Evolutionary conservation across 1,284 basidiomycete genomes (phyloP).

Genomic region (Trichosporon sp.): DNA sequence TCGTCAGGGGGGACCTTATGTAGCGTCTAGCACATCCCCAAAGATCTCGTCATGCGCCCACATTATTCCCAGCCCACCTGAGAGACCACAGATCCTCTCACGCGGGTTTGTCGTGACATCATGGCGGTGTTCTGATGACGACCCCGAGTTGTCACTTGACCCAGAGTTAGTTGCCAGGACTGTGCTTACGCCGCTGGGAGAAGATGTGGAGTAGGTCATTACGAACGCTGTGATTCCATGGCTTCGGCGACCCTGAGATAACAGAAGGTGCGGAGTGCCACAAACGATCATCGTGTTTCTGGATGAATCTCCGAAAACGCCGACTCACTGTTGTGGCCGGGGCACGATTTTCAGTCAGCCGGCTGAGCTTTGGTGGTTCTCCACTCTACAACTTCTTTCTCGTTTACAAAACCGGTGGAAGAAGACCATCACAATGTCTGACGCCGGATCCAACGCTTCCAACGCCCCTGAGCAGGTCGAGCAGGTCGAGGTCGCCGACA

Average conservation of each 20-base stretch:
- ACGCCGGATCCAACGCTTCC: constrained; percentile 89
- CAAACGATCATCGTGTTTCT: neutral
- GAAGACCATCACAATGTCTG: constrained; percentile 77
- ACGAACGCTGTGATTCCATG: too few relatives aligned
- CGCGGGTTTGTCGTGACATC: neutral
- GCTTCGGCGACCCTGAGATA: neutral
- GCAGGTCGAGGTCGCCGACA: constrained; percentile 78
- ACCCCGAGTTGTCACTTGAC: neutral
- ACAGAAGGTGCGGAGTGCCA: neutral
- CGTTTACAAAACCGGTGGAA: constrained; percentile 44
- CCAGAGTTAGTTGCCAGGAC: neutral
- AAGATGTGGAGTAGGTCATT: too few relatives aligned
- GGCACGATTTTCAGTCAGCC: neutral
- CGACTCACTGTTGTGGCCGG: neutral
- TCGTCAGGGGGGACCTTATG: neutral
- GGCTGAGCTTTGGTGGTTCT: neutral
- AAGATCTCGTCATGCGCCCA: neutral
- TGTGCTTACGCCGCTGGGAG: too few relatives aligned
- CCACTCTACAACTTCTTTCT: constrained; percentile 15
- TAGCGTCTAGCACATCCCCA: neutral
- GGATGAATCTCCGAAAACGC: neutral
- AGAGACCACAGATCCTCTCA: too few relatives aligned
- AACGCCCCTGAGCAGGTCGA: constrained; percentile 65
- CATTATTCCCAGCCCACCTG: constrained; percentile 10
- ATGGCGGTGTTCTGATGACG: neutral